Evolutionary conservation across 495 filamentous ascomycete genomes (phyloP), one percentile per base, ranked within the genome.

Genomic region (Penicillium ochrochloron): DNA sequence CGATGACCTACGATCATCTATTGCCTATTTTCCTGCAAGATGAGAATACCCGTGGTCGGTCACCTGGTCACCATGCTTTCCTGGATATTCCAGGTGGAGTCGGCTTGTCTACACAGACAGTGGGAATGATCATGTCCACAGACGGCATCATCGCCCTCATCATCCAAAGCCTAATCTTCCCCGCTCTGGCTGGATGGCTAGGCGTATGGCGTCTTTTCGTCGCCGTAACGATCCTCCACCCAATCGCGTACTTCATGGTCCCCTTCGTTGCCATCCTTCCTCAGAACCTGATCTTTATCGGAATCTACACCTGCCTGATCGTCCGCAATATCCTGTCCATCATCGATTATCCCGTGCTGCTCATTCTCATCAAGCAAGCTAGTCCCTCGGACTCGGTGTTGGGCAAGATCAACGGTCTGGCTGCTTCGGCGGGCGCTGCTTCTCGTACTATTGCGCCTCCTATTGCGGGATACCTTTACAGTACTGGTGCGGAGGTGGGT

Each of bases 21-120:
- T 76, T 95, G 39, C 92, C 92, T 6, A 94, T 95, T 31, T 95
- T 93, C 76, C 79, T 94, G 21, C 91, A 94, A 74, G 92, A 95
- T 64, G 80, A 87, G 52, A 81, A 78, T 1, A 67, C 70, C 6
- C 68, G 66, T 25, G 69, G 70, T 35, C 41, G 76, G 10, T 64
- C 69, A 19, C 34, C 68, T 21, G 60, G 68, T 19, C 64, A 62
- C 27, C 66, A 70, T 5, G 77, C 78, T 14, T 77, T 77, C 3
- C 78, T 89, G 39, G 82, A 87, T 66, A 86, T 92, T 9, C 86
- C 89, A 0, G 91, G 92, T 21, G 92, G 92, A 12, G 76, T 95
- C 0, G 92, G 90, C 11, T 80, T 95, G 15, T 88, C 88, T 0
- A 88, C 88, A 31, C 87, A 86, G 59, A 81, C 89, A 0, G 90